A percentile compares a stretch with the other conserved stretches of the same genome.
Conservation (phyloP, 2,329 filamentous ascomycete species). For the Periglandula ipomoeae region DNA sequence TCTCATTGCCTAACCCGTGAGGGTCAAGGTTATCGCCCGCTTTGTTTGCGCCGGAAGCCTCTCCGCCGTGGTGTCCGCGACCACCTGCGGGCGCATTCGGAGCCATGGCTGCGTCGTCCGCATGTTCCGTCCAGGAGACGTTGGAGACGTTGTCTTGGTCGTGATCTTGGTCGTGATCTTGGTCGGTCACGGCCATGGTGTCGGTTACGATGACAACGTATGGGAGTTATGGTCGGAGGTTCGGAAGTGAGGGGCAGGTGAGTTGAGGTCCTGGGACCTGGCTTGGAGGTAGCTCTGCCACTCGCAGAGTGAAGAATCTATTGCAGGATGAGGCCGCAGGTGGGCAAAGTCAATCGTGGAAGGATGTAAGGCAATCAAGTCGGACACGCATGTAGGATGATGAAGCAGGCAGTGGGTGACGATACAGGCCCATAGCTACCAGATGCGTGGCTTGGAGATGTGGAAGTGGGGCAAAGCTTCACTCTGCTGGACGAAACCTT, state of each 20-base stretch:
- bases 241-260: background rate
- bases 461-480: too few species aligned
- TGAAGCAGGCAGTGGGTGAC: background rate
- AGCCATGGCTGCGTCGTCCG: constrained; percentile 27
- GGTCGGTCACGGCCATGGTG: constrained; percentile 35
- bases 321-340: too few species aligned
- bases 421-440: background rate
- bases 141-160: constrained; percentile 68
- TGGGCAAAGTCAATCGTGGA: too few species aligned
- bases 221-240: background rate
- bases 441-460: background rate
- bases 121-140: constrained; percentile 66
- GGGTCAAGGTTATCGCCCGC: constrained; percentile 44
- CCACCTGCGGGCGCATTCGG: constrained; percentile 16
- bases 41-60: constrained; percentile 29
- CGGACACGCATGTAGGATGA: background rate
- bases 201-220: background rate
- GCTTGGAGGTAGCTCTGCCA: background rate
- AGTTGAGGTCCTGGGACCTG: background rate
- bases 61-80: constrained; percentile 26
- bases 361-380: too few species aligned
- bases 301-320: background rate
- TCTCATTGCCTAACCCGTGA: constrained; percentile 58
- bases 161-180: constrained; percentile 47
- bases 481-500: too few species aligned